Conservation (phyloP, 2,329 filamentous ascomycete genomes). For the Didymella pinodella region DNA sequence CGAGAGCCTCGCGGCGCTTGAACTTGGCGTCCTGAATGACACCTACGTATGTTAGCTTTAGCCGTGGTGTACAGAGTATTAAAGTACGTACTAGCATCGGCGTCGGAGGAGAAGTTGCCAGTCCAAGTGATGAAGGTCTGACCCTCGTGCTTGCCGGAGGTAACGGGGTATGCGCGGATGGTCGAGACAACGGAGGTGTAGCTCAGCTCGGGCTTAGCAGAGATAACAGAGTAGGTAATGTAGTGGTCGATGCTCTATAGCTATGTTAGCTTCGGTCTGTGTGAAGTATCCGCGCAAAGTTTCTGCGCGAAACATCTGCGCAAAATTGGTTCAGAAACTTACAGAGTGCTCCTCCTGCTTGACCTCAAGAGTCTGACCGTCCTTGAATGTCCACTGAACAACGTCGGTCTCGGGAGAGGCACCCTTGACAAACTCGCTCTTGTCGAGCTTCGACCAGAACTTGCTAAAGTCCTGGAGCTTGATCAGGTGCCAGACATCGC, state of each 20-base stretch:
- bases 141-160: slow-evolving; percentile 69
- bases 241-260: slow-evolving; percentile 72
- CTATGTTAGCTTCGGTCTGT: background rate
- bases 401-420: slow-evolving; percentile 70
- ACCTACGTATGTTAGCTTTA: slow-evolving; percentile 52
- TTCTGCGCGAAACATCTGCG: background rate
- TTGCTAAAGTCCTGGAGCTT: slow-evolving; percentile 74
- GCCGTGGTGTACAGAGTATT: background rate
- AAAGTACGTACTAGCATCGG: slow-evolving; percentile 68
- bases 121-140: slow-evolving; percentile 74
- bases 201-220: slow-evolving; percentile 68
- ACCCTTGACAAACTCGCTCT: slow-evolving; percentile 70
- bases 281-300: background rate
- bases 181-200: slow-evolving; percentile 74
- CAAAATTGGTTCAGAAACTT: slow-evolving; percentile 35
- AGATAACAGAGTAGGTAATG: slow-evolving; percentile 77
- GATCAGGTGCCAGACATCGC: slow-evolving; percentile 76
- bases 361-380: slow-evolving; percentile 72
- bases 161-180: slow-evolving; percentile 70
- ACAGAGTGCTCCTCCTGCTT: slow-evolving; percentile 81
- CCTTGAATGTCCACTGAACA: slow-evolving; percentile 75
- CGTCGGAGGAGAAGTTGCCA: slow-evolving; percentile 74
- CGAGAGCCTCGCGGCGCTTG: slow-evolving; percentile 76
- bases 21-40: slow-evolving; percentile 79
- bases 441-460: slow-evolving; percentile 71